These are phyloP conservation scores for Aspergillus brasiliensis DNA, from an alignment of 2,329 filamentous ascomycete species.

Conservation along the genomic window DNA sequence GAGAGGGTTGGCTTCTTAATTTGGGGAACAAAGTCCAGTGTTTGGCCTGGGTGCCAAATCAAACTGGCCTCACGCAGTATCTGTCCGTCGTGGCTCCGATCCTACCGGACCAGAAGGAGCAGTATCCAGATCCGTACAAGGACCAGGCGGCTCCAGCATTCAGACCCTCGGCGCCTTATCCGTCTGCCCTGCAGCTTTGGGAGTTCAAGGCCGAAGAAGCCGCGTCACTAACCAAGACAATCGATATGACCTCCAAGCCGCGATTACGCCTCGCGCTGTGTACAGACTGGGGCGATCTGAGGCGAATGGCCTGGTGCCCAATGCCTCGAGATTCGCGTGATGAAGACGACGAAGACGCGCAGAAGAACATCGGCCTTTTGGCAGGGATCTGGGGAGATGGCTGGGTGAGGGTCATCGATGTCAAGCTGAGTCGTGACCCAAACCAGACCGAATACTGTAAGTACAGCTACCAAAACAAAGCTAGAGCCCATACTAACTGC, in stretches of 20 bases:
- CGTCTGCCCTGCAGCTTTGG: conserved; percentile 62
- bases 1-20: conserved; percentile 59
- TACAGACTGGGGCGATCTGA: conserved; percentile 59
- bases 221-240: conserved; percentile 33
- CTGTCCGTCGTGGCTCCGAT: conserved; percentile 54
- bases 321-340: conserved; percentile 38
- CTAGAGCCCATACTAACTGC: neutral
- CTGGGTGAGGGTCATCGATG: conserved; percentile 55
- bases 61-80: conserved; percentile 54
- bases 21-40: conserved; percentile 57
- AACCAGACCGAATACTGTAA: conserved; percentile 37
- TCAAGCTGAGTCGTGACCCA: conserved; percentile 40
- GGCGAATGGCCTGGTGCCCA: conserved; percentile 60
- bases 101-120: conserved; percentile 38
- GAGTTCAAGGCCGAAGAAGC: conserved; percentile 48
- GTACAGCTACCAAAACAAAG: conserved; percentile 5
- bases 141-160: conserved; percentile 52
- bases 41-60: conserved; percentile 50
- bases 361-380: conserved; percentile 53
- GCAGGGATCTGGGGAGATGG: conserved; percentile 63
- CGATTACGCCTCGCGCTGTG: conserved; percentile 55
- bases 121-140: conserved; percentile 29
- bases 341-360: conserved; percentile 31
- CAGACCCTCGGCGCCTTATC: conserved; percentile 50
- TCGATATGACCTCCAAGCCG: conserved; percentile 50